Percentiles rank a stretch among this genome's conserved stretches.
These are phyloP conservation scores for Aspergillus baeticus DNA, from an alignment of 495 filamentous ascomycete genomes.

Conservation along the genomic window DNA sequence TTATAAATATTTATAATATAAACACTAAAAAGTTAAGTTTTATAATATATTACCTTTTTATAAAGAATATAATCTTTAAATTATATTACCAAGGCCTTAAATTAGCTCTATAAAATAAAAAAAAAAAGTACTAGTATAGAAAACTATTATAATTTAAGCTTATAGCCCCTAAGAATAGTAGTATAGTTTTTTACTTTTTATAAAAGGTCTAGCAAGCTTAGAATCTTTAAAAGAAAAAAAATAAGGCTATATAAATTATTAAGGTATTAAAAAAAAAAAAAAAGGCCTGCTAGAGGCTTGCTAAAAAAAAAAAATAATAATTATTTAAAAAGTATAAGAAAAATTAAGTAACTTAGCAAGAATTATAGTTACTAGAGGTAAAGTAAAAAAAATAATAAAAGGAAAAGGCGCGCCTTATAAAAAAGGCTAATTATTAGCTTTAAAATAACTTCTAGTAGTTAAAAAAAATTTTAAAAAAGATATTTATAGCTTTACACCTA, in stretches of 20 bases:
- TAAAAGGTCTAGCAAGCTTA: slow-evolving; percentile 2
- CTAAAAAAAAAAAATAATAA: background rate
- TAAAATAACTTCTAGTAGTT: too few relatives aligned
- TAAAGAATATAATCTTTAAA: background rate
- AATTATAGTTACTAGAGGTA: background rate
- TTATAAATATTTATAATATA: background rate
- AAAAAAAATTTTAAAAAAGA: background rate
- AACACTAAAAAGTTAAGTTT: background rate
- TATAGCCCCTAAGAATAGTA: background rate
- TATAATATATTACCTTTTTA: slow-evolving; percentile 1
- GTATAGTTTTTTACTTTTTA: slow-evolving; percentile 1
- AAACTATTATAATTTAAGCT: slow-evolving; percentile 7
- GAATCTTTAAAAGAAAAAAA: background rate
- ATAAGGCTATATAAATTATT: background rate
- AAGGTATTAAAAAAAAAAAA: background rate
- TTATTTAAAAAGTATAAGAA: background rate
- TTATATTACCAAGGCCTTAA: background rate
- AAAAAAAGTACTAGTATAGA: background rate
- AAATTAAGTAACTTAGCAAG: background rate
- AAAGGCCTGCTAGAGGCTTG: background rate
- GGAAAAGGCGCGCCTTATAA: background rate
- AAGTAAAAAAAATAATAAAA: background rate
- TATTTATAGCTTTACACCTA: background rate
- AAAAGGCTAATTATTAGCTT: background rate
- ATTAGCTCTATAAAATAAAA: background rate